phyloP scores from a whole-genome alignment of 768 basidiomycete genomes.

The Crassisporium funariophilum region DNA sequence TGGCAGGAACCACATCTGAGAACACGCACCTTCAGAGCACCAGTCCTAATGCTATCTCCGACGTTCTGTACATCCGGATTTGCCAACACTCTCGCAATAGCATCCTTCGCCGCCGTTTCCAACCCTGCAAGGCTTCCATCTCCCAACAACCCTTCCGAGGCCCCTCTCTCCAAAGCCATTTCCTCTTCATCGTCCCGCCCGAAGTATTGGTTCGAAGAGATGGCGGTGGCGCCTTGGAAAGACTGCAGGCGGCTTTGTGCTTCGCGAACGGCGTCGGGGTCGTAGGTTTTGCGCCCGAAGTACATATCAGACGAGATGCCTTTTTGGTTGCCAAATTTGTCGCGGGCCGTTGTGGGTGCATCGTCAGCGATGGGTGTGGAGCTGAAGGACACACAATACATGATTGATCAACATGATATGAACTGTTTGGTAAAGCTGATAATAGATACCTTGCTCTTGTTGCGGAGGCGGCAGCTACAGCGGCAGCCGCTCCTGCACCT shows the following conservation, averaged over 20 bases:
- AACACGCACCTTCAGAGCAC: slow-evolving; percentile 80
- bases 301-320: slow-evolving; percentile 98
- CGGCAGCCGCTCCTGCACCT: slow-evolving; percentile 53
- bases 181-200: slow-evolving; percentile 88
- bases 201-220: slow-evolving; percentile 96
- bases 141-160: slow-evolving; percentile 37
- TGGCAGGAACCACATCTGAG: slow-evolving; percentile 5
- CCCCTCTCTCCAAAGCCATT: slow-evolving; percentile 39
- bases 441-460: slow-evolving; percentile 34
- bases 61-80: slow-evolving; percentile 90
- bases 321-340: slow-evolving; percentile 91
- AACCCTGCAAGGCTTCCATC: slow-evolving; percentile 63
- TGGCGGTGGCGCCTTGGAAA: slow-evolving; percentile 91
- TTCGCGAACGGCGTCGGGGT: slow-evolving; percentile 68
- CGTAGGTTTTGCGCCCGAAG: slow-evolving; percentile 89
- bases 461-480: slow-evolving; percentile 38
- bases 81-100: slow-evolving; percentile 68
- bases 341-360: slow-evolving; percentile 77
- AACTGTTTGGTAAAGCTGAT: not conserved
- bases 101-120: slow-evolving; percentile 72
- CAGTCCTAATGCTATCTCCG: slow-evolving; percentile 74
- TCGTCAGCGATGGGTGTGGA: slow-evolving; percentile 47
- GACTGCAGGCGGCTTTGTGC: slow-evolving; percentile 79
- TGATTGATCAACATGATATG: not conserved
- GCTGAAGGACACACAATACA: slow-evolving; percentile 5